Conservation (phyloP, 2,329 filamentous ascomycete genomes). For the Ascocoryne sarcoides region DNA sequence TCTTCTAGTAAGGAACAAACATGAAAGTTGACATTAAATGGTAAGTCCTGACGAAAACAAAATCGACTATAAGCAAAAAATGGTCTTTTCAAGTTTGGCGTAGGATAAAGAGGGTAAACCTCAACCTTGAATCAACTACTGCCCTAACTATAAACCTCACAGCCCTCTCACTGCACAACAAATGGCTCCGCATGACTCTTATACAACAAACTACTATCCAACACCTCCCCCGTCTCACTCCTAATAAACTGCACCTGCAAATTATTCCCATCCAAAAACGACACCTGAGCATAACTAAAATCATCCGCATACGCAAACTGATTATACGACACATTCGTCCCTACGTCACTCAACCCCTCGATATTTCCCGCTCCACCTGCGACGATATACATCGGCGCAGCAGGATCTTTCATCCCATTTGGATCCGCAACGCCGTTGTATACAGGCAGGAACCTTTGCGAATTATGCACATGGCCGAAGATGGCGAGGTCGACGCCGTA, state of each 20-base stretch:
- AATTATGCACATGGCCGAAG: constrained; percentile 39
- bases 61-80: no score
- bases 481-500: constrained; percentile 40
- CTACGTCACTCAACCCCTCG: constrained; percentile 31
- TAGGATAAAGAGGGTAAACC: no score
- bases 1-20: no score
- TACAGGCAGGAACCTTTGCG: constrained; percentile 29
- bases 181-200: constrained; percentile 40
- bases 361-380: constrained; percentile 27
- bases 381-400: constrained; percentile 26
- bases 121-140: no score
- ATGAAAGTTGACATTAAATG: no score
- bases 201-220: constrained; percentile 40
- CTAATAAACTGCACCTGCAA: constrained; percentile 43
- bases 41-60: no score
- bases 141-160: no score
- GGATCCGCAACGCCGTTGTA: constrained; percentile 14
- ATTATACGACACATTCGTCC: constrained; percentile 35
- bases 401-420: constrained; percentile 15
- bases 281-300: constrained; percentile 43
- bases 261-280: constrained; percentile 36
- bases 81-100: no score
- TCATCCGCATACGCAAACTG: constrained; percentile 42
- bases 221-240: constrained; percentile 38
- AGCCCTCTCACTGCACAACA: constrained; percentile 35